Evolutionary conservation across 148 eudicot genomes (phyloP).

Genomic region (Arctostaphylos glauca): DNA sequence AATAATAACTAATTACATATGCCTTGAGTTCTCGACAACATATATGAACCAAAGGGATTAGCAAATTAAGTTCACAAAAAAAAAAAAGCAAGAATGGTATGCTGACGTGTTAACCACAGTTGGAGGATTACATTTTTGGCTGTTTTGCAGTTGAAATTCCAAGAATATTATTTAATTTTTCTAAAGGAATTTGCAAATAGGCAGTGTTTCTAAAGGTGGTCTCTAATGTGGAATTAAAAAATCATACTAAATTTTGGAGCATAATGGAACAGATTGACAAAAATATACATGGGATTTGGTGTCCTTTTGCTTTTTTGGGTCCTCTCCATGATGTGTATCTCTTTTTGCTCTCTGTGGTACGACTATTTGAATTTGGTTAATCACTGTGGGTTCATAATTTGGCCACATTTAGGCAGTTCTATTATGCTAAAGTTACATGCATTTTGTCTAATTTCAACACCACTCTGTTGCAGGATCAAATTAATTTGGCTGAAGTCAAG

Average conservation of each 20-base stretch:
- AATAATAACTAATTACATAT: neutral
- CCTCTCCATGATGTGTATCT: neutral
- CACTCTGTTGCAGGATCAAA: slow-evolving; percentile 69
- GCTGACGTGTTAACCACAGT: neutral
- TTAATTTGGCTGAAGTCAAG: slow-evolving; percentile 69
- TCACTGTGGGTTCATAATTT: neutral
- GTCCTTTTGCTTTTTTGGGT: neutral
- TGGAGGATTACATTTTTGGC: neutral
- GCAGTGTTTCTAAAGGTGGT: neutral
- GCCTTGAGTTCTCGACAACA: neutral
- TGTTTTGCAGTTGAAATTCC: neutral
- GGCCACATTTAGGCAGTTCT: neutral
- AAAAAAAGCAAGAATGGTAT: neutral
- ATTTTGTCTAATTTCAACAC: slow-evolving; percentile 15
- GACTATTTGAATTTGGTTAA: neutral
- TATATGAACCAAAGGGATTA: neutral
- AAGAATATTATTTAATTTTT: neutral
- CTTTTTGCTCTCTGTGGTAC: neutral
- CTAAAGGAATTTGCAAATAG: neutral
- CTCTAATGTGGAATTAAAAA: neutral
- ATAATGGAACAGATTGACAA: slow-evolving; percentile 7
- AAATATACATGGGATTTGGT: neutral
- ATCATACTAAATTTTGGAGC: neutral
- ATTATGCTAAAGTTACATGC: neutral
- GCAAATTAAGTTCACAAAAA: neutral